phyloP scores from a whole-genome alignment of 2,329 filamentous ascomycete species.

The Drechmeria coniospora region DNA sequence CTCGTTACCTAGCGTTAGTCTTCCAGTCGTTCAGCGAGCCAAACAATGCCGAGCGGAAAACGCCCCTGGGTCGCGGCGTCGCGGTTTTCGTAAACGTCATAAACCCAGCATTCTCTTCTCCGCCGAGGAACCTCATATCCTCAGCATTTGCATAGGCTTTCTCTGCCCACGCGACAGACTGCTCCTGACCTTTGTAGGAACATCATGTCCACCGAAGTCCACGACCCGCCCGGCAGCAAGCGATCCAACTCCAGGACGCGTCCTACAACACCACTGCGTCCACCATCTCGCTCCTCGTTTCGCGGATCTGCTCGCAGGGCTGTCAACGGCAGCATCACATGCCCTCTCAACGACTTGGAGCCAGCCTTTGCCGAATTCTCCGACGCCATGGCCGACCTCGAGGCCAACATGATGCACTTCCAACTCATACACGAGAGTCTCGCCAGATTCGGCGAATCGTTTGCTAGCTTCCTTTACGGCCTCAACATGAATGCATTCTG shows the following conservation, averaged over 20 bases:
- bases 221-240: slow-evolving; percentile 13
- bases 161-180: too few species aligned
- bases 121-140: too few species aligned
- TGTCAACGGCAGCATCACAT: slow-evolving; percentile 33
- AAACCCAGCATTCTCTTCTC: too few species aligned
- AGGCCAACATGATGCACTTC: slow-evolving; percentile 94
- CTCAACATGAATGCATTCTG: slow-evolving; percentile 99
- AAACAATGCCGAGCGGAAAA: too few species aligned
- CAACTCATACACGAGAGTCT: slow-evolving; percentile 94
- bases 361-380: slow-evolving; percentile 85
- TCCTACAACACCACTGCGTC: slow-evolving; percentile 82
- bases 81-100: too few species aligned
- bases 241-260: slow-evolving; percentile 49
- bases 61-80: too few species aligned
- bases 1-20: too few species aligned
- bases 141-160: too few species aligned
- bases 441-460: slow-evolving; percentile 86
- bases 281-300: slow-evolving; percentile 77
- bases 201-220: slow-evolving; percentile 12
- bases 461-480: slow-evolving; percentile 88
- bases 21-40: too few species aligned
- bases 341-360: slow-evolving; percentile 70
- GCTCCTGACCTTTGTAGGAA: too few species aligned
- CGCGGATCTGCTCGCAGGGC: slow-evolving; percentile 54
- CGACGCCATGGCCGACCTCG: slow-evolving; percentile 86